These are phyloP conservation scores for Rhizophagus sp. DNA, from an alignment of 192 early-diverging fungal species.

Conservation along the genomic window DNA sequence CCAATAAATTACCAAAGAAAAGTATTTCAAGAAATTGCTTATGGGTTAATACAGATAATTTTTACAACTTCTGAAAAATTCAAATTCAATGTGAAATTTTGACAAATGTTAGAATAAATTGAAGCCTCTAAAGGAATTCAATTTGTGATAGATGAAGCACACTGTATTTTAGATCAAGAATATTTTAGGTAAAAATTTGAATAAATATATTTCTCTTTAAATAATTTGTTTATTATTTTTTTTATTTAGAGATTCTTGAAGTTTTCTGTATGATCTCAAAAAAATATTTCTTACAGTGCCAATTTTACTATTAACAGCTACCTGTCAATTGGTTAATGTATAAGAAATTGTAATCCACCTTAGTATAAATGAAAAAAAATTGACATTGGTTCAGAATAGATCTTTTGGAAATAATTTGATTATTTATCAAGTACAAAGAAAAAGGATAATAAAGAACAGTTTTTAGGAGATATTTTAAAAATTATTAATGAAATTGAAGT, in stretches of 20 bases:
- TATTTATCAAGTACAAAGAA: slow-evolving; percentile 73
- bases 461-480: not conserved
- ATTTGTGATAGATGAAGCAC: slow-evolving; percentile 96
- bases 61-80: slow-evolving; percentile 87
- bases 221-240: slow-evolving; percentile 63
- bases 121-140: slow-evolving; percentile 55
- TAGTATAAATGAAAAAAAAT: slow-evolving; percentile 64
- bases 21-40: slow-evolving; percentile 9
- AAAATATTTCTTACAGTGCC: slow-evolving; percentile 71
- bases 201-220: not conserved
- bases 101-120: slow-evolving; percentile 54
- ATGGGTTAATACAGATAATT: slow-evolving; percentile 56
- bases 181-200: not conserved
- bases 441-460: slow-evolving; percentile 39
- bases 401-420: slow-evolving; percentile 88
- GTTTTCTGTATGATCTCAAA: slow-evolving; percentile 66
- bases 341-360: slow-evolving; percentile 68
- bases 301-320: slow-evolving; percentile 94
- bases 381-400: slow-evolving; percentile 60
- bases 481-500: slow-evolving; percentile 59
- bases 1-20: slow-evolving; percentile 55
- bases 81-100: slow-evolving; percentile 49
- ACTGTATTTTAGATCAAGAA: slow-evolving; percentile 62
- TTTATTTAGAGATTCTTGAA: slow-evolving; percentile 93
- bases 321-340: slow-evolving; percentile 79